phyloP scores from a whole-genome alignment of 768 basidiomycete species.

The Suillus lakei region DNA sequence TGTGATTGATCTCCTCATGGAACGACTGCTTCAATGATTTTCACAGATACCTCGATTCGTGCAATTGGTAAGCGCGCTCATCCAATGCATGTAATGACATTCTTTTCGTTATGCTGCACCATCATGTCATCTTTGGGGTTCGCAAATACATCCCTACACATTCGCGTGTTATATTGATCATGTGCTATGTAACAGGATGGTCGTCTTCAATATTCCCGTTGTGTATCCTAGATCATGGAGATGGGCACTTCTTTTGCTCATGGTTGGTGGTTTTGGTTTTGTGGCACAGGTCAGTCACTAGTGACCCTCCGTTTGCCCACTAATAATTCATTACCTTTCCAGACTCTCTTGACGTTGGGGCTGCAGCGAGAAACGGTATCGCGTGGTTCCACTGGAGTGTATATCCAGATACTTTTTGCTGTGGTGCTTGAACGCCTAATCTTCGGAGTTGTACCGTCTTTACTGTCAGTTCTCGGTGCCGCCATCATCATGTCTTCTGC shows the following conservation, averaged over 20 bases:
- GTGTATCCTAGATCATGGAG: slow-evolving; percentile 24
- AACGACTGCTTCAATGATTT: background rate
- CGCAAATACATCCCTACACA: background rate
- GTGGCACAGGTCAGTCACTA: slow-evolving; percentile 20
- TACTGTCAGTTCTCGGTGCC: slow-evolving; percentile 64
- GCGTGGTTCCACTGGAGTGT: slow-evolving; percentile 64
- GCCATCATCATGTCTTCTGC: slow-evolving; percentile 56
- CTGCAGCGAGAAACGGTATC: slow-evolving; percentile 69
- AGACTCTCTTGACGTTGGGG: slow-evolving; percentile 64
- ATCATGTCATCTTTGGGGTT: slow-evolving; percentile 19
- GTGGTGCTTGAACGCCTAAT: slow-evolving; percentile 66
- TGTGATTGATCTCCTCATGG: slow-evolving; percentile 1
- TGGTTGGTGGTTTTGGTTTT: slow-evolving; percentile 21
- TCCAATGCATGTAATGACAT: slow-evolving; percentile 71
- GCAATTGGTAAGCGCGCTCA: slow-evolving; percentile 80
- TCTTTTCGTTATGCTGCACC: slow-evolving; percentile 65
- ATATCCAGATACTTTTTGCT: slow-evolving; percentile 67
- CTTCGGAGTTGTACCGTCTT: slow-evolving; percentile 62
- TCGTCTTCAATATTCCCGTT: slow-evolving; percentile 3
- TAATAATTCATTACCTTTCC: background rate
- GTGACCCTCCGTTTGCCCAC: background rate
- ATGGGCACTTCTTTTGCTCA: slow-evolving; percentile 20
- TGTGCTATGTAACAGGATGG: slow-evolving; percentile 17
- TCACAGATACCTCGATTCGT: slow-evolving; percentile 56
- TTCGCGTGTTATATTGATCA: background rate